Evolutionary conservation across 1,284 basidiomycete genomes (phyloP).

Genomic region (Moniliophthora roreri): DNA sequence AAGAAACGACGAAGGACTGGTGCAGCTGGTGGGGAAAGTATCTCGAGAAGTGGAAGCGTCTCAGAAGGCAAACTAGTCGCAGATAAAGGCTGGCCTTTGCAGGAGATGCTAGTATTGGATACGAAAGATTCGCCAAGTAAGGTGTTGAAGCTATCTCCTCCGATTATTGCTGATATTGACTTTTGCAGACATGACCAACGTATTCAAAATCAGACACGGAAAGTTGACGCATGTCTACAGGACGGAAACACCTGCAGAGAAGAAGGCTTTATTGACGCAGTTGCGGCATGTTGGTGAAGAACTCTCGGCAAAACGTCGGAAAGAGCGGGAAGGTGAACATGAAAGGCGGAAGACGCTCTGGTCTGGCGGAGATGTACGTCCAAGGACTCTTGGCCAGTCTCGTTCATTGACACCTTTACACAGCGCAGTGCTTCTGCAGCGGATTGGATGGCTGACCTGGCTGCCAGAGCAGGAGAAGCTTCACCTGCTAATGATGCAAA

Average conservation of each 20-base stretch:
- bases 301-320: conserved; percentile 81
- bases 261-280: conserved; percentile 81
- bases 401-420: not conserved
- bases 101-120: conserved; percentile 92
- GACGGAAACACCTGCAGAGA: conserved; percentile 80
- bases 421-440: conserved; percentile 34
- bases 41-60: conserved; percentile 25
- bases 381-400: too few species aligned
- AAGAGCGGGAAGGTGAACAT: conserved; percentile 90
- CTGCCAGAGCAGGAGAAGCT: conserved; percentile 50
- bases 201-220: conserved; percentile 92
- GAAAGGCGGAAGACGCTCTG: conserved; percentile 83
- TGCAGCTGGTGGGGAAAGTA: conserved; percentile 33
- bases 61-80: conserved; percentile 79
- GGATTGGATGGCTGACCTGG: conserved; percentile 71
- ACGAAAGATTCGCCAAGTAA: conserved; percentile 91
- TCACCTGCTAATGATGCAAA: conserved; percentile 49
- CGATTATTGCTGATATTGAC: conserved; percentile 8
- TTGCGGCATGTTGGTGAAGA: conserved; percentile 94
- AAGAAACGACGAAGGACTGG: conserved; percentile 53
- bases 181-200: conserved; percentile 81
- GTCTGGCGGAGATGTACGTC: conserved; percentile 55
- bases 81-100: conserved; percentile 89
- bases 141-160: conserved; percentile 25
- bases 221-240: conserved; percentile 95